Percentiles rank a stretch among this genome's conserved stretches.
Conservation (phyloP, 2,329 filamentous ascomycete species). For the Elsinoe fawcettii region DNA sequence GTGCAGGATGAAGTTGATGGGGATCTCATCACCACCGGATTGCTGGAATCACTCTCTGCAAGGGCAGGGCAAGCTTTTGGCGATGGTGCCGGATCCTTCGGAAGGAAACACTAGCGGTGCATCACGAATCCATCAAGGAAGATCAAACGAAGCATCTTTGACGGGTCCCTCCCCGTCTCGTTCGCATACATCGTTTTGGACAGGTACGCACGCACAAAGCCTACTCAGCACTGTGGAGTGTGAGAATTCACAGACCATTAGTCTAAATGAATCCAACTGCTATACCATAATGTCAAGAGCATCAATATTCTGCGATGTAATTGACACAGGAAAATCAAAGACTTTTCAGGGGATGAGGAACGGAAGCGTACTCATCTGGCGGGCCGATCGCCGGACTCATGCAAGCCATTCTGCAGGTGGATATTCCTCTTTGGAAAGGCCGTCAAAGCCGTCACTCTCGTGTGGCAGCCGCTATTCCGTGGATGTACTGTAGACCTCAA, state of each 20-base stretch:
- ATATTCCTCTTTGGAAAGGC: neutral
- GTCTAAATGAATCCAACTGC: neutral
- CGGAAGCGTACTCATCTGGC: neutral
- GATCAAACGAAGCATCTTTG: neutral
- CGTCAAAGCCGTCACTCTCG: neutral
- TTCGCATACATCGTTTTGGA: neutral
- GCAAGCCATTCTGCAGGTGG: slow-evolving; percentile 7
- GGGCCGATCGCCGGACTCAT: neutral
- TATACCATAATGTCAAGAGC: neutral
- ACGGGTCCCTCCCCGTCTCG: neutral
- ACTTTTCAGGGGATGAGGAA: neutral
- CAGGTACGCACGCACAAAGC: neutral
- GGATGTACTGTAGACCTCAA: neutral
- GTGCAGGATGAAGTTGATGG: neutral
- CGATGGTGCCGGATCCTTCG: slow-evolving; percentile 9
- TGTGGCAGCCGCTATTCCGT: neutral
- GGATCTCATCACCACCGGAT: slow-evolving; percentile 1
- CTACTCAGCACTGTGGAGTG: neutral
- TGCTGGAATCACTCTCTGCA: slow-evolving; percentile 6
- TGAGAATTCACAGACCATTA: neutral
- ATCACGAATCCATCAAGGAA: neutral
- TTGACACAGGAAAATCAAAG: neutral
- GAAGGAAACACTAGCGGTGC: neutral
- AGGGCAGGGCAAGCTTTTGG: slow-evolving; percentile 3
- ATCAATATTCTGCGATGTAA: neutral